Evolutionary conservation across 164 flowering plant genomes (phyloP).

Genomic region (Chimonanthus salicifolius): DNA sequence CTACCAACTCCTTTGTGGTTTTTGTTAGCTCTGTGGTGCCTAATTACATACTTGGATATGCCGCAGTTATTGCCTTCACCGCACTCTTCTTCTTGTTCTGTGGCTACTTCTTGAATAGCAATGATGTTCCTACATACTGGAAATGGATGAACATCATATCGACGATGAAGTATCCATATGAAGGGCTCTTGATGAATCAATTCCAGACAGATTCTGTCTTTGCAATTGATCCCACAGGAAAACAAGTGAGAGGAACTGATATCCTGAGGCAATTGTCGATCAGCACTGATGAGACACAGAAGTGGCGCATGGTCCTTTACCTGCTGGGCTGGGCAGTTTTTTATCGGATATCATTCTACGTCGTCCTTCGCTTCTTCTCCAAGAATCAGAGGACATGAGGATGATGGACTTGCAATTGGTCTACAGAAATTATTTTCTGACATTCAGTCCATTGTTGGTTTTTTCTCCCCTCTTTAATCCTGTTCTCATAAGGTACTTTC

Average conservation of each 20-base stretch:
- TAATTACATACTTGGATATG: slow-evolving; percentile 62
- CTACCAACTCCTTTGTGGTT: slow-evolving; percentile 71
- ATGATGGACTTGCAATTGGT: not conserved
- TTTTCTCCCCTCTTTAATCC: not conserved
- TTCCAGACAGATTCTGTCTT: slow-evolving; percentile 27
- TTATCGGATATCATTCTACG: slow-evolving; percentile 57
- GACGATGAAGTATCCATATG: slow-evolving; percentile 71
- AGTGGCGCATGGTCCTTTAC: slow-evolving; percentile 46
- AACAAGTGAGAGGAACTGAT: slow-evolving; percentile 23
- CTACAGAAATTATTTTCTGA: not conserved
- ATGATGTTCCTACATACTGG: slow-evolving; percentile 50
- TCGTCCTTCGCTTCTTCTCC: slow-evolving; percentile 57
- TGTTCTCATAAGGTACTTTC: not conserved
- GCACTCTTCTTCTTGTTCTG: slow-evolving; percentile 76
- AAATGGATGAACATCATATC: slow-evolving; percentile 61
- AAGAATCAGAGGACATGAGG: slow-evolving; percentile 55
- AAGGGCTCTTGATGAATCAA: slow-evolving; percentile 63
- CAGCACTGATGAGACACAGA: slow-evolving; percentile 11
- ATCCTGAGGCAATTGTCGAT: slow-evolving; percentile 39
- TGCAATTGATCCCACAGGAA: slow-evolving; percentile 11
- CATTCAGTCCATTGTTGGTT: not conserved
- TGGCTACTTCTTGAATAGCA: slow-evolving; percentile 55
- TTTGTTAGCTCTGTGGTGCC: slow-evolving; percentile 72
- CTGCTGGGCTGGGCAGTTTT: slow-evolving; percentile 63
- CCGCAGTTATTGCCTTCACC: slow-evolving; percentile 72